Percentiles rank a stretch among this genome's conserved stretches.
Conservation (phyloP, 441 rosid species). For the Brassica balearica region DNA sequence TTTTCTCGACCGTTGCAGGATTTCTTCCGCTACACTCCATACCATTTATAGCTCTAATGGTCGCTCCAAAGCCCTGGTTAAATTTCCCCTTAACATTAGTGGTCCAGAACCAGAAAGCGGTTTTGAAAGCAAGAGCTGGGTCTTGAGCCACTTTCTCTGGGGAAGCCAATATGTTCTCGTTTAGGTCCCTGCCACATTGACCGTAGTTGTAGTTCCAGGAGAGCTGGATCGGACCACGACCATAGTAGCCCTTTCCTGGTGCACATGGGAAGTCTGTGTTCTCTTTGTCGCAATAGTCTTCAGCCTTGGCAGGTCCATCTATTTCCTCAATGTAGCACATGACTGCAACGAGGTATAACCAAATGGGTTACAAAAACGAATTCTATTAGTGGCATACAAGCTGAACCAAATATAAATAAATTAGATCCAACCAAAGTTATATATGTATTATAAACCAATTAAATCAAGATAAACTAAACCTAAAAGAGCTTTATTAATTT, state of each 20-base stretch:
- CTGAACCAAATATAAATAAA: too few relatives aligned
- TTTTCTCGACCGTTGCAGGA: background rate
- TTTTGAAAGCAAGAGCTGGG: conserved; percentile 47
- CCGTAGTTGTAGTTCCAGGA: conserved; percentile 73
- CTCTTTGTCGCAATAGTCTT: conserved; percentile 51
- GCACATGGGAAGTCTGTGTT: conserved; percentile 64
- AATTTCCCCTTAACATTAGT: conserved; percentile 35
- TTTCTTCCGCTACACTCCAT: conserved; percentile 51
- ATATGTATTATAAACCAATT: too few relatives aligned
- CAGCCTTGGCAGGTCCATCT: conserved; percentile 42
- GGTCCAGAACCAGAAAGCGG: conserved; percentile 66
- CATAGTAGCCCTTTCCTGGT: conserved; percentile 56
- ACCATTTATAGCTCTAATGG: conserved; percentile 52
- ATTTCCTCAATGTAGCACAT: conserved; percentile 65
- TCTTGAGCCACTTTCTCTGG: conserved; percentile 59
- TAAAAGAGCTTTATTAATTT: too few relatives aligned
- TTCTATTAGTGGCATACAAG: too few relatives aligned
- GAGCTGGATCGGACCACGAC: conserved; percentile 72
- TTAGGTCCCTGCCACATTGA: conserved; percentile 47
- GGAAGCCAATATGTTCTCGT: conserved; percentile 36
- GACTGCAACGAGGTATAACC: conserved; percentile 42
- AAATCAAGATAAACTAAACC: too few relatives aligned
- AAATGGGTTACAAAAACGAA: conserved; percentile 14
- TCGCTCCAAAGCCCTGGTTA: conserved; percentile 55
- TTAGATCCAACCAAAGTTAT: too few relatives aligned